Percentiles rank a stretch among this genome's conserved stretches.
Evolutionary conservation across 495 filamentous ascomycete species (phyloP).

Genomic region (Hypoxylon intermedium): DNA sequence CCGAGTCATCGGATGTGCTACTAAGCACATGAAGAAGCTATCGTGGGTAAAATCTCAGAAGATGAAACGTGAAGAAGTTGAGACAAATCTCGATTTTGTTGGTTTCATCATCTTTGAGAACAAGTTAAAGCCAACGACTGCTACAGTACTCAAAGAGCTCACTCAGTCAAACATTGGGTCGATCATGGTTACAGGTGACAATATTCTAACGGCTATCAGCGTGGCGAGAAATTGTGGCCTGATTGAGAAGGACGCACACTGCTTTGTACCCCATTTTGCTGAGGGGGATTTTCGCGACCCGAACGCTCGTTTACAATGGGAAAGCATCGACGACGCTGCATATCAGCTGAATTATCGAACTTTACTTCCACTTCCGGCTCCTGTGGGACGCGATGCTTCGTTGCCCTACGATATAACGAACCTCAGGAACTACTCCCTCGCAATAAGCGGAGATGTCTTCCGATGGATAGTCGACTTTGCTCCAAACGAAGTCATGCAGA

Average conservation of each 20-base stretch:
- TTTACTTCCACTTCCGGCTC: conserved; percentile 73
- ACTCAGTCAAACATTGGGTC: conserved; percentile 82
- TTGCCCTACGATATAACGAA: conserved; percentile 82
- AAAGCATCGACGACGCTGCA: conserved; percentile 84
- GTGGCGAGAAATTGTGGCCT: conserved; percentile 92
- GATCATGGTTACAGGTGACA: conserved; percentile 98
- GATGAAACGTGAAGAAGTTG: conserved; percentile 84
- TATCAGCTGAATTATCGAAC: conserved; percentile 78
- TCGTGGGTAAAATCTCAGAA: conserved; percentile 95
- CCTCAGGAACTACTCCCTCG: conserved; percentile 82
- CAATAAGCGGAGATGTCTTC: conserved; percentile 92
- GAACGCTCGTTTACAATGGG: conserved; percentile 79
- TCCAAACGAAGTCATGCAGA: conserved; percentile 72
- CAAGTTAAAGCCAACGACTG: conserved; percentile 87
- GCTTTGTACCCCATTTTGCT: conserved; percentile 88
- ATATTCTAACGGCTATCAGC: conserved; percentile 95
- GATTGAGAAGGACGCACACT: conserved; percentile 79
- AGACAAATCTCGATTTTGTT: conserved; percentile 81
- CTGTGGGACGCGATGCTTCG: conserved; percentile 76
- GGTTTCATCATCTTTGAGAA: conserved; percentile 99
- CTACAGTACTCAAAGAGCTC: conserved; percentile 81
- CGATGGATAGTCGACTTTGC: conserved; percentile 95
- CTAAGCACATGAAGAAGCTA: conserved; percentile 82
- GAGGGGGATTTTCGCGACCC: conserved; percentile 74
- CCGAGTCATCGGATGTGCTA: conserved; percentile 96